A percentile compares a stretch with the other conserved stretches of the same genome.
phyloP scores from a whole-genome alignment of 805 yeast species.

The Pichia exigua region DNA sequence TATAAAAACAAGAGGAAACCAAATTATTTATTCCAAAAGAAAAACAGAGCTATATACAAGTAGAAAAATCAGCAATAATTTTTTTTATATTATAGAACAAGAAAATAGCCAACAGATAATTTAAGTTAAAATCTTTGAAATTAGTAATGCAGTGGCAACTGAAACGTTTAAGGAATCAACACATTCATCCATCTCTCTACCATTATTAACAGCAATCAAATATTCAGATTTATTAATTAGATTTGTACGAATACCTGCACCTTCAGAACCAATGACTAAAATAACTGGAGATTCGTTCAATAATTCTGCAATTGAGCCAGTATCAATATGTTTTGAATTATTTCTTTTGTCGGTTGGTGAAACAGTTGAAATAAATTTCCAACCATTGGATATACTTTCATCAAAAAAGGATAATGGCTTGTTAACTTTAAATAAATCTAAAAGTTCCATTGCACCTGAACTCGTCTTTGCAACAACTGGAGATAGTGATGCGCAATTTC shows the following conservation, averaged over 20 bases:
- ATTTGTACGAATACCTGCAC: conserved; percentile 68
- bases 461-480: conserved; percentile 76
- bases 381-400: conserved; percentile 46
- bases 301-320: conserved; percentile 36
- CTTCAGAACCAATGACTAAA: conserved; percentile 80
- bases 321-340: not conserved
- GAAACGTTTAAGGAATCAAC: conserved; percentile 85
- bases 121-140: conserved; percentile 4
- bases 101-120: not conserved
- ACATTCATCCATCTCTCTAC: conserved; percentile 22
- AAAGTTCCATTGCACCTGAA: conserved; percentile 74
- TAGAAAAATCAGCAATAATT: too few species aligned
- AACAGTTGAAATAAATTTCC: conserved; percentile 65
- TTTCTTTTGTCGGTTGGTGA: conserved; percentile 26
- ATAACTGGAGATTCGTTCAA: conserved; percentile 50
- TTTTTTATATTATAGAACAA: too few species aligned
- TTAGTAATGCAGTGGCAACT: conserved; percentile 73
- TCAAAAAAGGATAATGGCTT: conserved; percentile 60
- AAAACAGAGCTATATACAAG: not conserved
- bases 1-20: not conserved
- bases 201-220: conserved; percentile 33
- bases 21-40: not conserved
- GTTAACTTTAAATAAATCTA: conserved; percentile 51
- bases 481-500: conserved; percentile 65
- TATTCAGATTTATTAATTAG: conserved; percentile 51